A percentile compares a stretch with the other conserved stretches of the same genome.
Conservation (phyloP, 305 asterid species). For the Solanum hybrid region DNA sequence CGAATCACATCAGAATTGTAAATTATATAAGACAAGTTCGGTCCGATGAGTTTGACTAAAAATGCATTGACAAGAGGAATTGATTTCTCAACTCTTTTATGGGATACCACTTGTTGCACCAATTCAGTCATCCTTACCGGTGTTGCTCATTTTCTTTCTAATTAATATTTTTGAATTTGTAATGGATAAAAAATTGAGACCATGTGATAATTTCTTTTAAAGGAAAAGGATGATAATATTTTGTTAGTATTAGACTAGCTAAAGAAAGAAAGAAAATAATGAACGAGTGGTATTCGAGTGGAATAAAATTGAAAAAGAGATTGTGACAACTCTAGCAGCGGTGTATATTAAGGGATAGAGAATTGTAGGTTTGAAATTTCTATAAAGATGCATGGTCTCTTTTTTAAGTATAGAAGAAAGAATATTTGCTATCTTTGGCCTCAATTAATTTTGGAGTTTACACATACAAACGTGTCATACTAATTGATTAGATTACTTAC, state of each 20-base stretch:
- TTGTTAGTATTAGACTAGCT: neutral
- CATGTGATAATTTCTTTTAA: neutral
- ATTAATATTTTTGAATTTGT: neutral
- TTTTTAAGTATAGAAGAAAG: neutral
- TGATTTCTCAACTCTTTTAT: rapidly evolving
- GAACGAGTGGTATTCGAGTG: neutral
- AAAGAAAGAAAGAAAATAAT: neutral
- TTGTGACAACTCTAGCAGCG: neutral
- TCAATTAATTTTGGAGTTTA: neutral
- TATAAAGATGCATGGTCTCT: neutral
- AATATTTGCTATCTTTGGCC: neutral
- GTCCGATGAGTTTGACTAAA: neutral
- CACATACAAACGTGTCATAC: neutral
- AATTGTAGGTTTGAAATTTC: neutral
- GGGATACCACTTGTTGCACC: rapidly evolving
- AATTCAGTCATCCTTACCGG: rapidly evolving
- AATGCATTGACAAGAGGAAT: rapidly evolving
- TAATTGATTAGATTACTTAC: neutral
- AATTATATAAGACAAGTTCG: neutral
- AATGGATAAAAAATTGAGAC: neutral
- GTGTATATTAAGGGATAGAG: neutral
- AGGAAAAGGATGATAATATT: neutral
- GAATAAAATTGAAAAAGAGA: neutral
- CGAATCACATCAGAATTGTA: neutral
- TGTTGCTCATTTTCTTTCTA: neutral